Evolutionary conservation across 2,329 filamentous ascomycete species (phyloP).

Genomic region (Fusarium sp.): DNA sequence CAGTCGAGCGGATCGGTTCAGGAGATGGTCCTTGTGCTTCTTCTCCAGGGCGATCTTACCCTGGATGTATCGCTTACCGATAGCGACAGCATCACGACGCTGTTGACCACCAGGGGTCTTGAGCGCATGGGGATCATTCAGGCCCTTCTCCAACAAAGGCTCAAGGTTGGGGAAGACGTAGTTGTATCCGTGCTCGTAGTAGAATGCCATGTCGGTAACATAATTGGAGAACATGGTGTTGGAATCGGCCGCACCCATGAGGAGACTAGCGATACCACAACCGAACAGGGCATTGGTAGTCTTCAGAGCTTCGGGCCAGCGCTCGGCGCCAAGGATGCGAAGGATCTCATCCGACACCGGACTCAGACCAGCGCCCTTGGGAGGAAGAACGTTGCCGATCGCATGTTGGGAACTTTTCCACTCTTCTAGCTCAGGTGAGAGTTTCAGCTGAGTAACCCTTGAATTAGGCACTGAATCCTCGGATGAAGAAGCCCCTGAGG

Average conservation of each 20-base stretch:
- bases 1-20: constrained; percentile 31
- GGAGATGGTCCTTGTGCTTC: constrained; percentile 31
- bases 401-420: constrained; percentile 38
- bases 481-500: constrained; percentile 20
- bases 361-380: constrained; percentile 36
- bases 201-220: constrained; percentile 40
- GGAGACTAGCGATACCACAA: constrained; percentile 39
- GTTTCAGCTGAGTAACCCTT: constrained; percentile 25
- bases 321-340: constrained; percentile 26
- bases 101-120: constrained; percentile 30
- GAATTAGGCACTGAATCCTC: constrained; percentile 12
- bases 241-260: constrained; percentile 40
- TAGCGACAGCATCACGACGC: constrained; percentile 35
- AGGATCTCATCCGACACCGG: constrained; percentile 27
- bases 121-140: constrained; percentile 35
- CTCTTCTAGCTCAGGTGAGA: constrained; percentile 36
- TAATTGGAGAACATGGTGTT: constrained; percentile 43
- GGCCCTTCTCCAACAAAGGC: constrained; percentile 29
- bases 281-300: constrained; percentile 41
- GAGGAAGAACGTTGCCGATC: constrained; percentile 35
- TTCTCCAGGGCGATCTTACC: constrained; percentile 41
- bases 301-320: constrained; percentile 40
- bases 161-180: constrained; percentile 41
- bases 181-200: constrained; percentile 43
- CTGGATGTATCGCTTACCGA: constrained; percentile 41